Evolutionary conservation across 768 basidiomycete genomes (phyloP).

Genomic region (Kwoniella heveanensis): DNA sequence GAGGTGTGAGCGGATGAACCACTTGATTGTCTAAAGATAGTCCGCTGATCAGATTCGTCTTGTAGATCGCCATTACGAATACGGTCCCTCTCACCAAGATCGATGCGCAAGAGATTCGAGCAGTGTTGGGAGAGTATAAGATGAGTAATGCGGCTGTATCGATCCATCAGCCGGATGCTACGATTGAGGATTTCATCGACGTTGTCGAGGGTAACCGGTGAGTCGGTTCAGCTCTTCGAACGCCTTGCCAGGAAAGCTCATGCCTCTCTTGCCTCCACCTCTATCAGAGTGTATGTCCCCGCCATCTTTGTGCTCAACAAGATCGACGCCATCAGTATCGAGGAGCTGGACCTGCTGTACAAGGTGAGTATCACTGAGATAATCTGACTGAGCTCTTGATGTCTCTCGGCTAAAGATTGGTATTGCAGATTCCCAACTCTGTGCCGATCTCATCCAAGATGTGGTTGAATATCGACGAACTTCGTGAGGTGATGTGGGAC

Average conservation of each 20-base stretch:
- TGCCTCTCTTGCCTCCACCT: too few relatives aligned
- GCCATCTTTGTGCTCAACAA: slow-evolving; percentile 77
- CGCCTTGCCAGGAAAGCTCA: too few relatives aligned
- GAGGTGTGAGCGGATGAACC: slow-evolving; percentile 61
- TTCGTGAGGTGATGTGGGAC: slow-evolving; percentile 90
- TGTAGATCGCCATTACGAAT: slow-evolving; percentile 83
- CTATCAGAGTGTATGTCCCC: slow-evolving; percentile 91
- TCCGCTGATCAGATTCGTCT: too few relatives aligned
- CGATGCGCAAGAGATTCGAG: slow-evolving; percentile 94
- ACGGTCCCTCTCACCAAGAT: slow-evolving; percentile 95
- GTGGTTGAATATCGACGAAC: slow-evolving; percentile 96
- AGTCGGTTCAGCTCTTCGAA: too few relatives aligned
- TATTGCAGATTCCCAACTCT: slow-evolving; percentile 77
- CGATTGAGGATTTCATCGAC: slow-evolving; percentile 93
- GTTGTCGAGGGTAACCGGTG: slow-evolving; percentile 93
- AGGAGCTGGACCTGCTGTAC: slow-evolving; percentile 88
- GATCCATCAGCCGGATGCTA: slow-evolving; percentile 87
- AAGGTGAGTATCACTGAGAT: slow-evolving; percentile 53
- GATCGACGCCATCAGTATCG: slow-evolving; percentile 98
- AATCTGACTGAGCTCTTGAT: too few relatives aligned
- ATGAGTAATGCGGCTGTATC: slow-evolving; percentile 82
- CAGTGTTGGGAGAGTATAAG: slow-evolving; percentile 87
- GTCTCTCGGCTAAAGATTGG: background rate
- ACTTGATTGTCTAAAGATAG: too few relatives aligned
- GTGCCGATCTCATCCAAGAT: slow-evolving; percentile 91